A percentile compares a stretch with the other conserved stretches of the same genome.
Evolutionary conservation across 2,329 filamentous ascomycete species (phyloP).

Genomic region (Nemania diffusa): DNA sequence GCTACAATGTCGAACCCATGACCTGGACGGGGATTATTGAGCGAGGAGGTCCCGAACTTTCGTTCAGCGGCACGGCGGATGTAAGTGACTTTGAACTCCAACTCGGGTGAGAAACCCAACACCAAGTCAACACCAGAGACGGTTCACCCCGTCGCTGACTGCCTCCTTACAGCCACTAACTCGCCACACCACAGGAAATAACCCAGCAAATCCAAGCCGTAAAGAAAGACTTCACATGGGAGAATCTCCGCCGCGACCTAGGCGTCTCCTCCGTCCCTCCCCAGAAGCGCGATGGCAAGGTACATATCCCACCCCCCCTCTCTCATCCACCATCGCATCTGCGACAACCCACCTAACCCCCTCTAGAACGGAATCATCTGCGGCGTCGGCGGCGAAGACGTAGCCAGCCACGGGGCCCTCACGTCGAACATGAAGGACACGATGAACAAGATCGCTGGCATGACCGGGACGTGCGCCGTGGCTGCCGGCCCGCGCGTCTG

Average conservation of each 20-base stretch:
- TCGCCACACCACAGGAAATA: conserved; percentile 1
- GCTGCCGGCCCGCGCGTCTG: conserved; percentile 24
- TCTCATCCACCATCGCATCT: background rate
- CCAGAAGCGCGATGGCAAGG: background rate
- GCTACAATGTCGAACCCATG: conserved; percentile 31
- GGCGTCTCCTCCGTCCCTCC: background rate
- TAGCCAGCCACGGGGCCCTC: too few relatives aligned
- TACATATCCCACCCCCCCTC: background rate
- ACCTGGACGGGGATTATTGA: conserved; percentile 27
- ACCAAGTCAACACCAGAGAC: too few relatives aligned
- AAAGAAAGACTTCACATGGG: conserved; percentile 13
- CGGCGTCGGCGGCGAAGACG: too few relatives aligned
- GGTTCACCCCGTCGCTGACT: background rate
- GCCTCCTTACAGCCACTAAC: too few relatives aligned
- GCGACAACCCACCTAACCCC: too few relatives aligned
- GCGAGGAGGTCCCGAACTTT: conserved; percentile 8
- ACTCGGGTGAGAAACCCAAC: too few relatives aligned
- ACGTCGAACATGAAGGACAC: too few relatives aligned
- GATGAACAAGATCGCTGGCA: background rate
- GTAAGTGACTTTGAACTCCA: too few relatives aligned
- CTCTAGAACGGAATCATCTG: too few relatives aligned
- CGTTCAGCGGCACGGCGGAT: too few relatives aligned
- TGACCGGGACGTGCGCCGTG: conserved; percentile 6
- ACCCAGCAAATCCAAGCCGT: conserved; percentile 1
- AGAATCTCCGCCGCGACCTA: background rate